Evolutionary conservation across 1,284 basidiomycete genomes (phyloP).

Genomic region (Cryptococcus hybrid): DNA sequence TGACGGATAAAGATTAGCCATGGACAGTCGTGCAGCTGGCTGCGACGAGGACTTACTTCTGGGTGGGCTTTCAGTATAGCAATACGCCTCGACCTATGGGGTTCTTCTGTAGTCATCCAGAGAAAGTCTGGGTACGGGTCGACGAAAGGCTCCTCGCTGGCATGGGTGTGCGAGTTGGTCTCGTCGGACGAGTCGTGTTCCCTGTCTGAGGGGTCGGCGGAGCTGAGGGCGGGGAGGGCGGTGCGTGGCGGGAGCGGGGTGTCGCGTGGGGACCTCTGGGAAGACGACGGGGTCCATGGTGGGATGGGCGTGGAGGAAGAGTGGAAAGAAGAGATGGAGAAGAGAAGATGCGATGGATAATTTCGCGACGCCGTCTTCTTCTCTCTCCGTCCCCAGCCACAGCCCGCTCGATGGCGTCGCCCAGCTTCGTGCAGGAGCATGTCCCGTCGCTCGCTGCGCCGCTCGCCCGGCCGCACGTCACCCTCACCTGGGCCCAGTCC

Average conservation of each 20-base stretch:
- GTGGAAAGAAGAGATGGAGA: background rate
- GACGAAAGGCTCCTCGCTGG: slow-evolving; percentile 4
- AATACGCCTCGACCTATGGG: slow-evolving; percentile 81
- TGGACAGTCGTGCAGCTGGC: slow-evolving; percentile 3
- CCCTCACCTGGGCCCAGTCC: slow-evolving; percentile 93
- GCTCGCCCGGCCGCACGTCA: slow-evolving; percentile 52
- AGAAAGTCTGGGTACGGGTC: slow-evolving; percentile 64
- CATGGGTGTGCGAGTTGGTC: background rate
- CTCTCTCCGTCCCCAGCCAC: too few species aligned
- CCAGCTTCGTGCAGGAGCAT: slow-evolving; percentile 17
- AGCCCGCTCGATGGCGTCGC: slow-evolving; percentile 5
- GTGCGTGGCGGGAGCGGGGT: background rate
- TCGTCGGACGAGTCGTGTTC: background rate
- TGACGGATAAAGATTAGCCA: background rate
- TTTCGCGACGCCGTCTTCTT: background rate
- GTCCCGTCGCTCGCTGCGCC: slow-evolving; percentile 8
- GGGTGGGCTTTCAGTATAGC: slow-evolving; percentile 94
- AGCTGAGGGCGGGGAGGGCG: slow-evolving; percentile 6
- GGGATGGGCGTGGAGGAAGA: background rate
- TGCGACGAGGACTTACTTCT: slow-evolving; percentile 59
- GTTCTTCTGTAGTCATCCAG: slow-evolving; percentile 97
- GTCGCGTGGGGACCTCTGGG: background rate
- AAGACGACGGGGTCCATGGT: background rate
- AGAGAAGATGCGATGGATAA: slow-evolving; percentile 1
- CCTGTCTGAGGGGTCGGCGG: slow-evolving; percentile 10